These are phyloP conservation scores for Wallacemonas sp. DNA, from an alignment of 208 protist genomes.

Conservation along the genomic window DNA sequence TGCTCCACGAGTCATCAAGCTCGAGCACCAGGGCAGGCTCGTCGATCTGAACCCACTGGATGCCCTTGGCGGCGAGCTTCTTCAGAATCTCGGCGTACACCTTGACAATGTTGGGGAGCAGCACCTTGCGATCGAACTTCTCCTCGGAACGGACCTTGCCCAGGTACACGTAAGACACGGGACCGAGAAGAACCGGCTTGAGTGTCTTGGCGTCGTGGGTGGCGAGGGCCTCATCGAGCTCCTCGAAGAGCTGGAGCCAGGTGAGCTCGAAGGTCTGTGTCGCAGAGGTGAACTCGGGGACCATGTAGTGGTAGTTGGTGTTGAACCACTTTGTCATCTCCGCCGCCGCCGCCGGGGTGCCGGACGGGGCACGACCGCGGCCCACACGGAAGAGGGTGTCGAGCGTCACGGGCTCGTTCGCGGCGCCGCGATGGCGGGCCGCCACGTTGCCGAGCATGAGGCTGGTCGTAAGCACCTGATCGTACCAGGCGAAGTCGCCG, in stretches of 20 bases:
- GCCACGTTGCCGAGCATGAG: conserved; percentile 79
- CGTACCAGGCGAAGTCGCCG: conserved; percentile 81
- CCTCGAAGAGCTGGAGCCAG: conserved; percentile 50
- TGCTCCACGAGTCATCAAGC: conserved; percentile 31
- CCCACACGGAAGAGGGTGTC: conserved; percentile 87
- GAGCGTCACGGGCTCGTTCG: conserved; percentile 28
- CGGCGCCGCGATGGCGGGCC: conserved; percentile 31
- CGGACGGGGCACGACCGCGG: conserved; percentile 62
- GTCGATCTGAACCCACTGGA: conserved; percentile 82
- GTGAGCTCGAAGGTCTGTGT: conserved; percentile 30
- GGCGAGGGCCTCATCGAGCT: conserved; percentile 56
- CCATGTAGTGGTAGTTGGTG: conserved; percentile 94
- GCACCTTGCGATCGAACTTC: conserved; percentile 37
- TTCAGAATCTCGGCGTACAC: conserved; percentile 71
- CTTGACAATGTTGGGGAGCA: conserved; percentile 49
- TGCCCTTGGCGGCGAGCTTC: conserved; percentile 37
- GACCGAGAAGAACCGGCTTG: conserved; percentile 80
- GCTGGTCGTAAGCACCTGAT: conserved; percentile 74
- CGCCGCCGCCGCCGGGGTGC: conserved; percentile 43
- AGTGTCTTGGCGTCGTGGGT: conserved; percentile 29
- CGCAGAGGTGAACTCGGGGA: conserved; percentile 77
- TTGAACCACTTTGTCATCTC: conserved; percentile 95
- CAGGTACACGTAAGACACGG: conserved; percentile 75
- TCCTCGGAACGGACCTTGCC: conserved; percentile 57
- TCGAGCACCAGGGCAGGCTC: conserved; percentile 84